Evolutionary conservation across 108 stramenopile species (phyloP), one percentile per base, ranked within the genome.

Genomic region (Cyclostephanos invisitatus): DNA sequence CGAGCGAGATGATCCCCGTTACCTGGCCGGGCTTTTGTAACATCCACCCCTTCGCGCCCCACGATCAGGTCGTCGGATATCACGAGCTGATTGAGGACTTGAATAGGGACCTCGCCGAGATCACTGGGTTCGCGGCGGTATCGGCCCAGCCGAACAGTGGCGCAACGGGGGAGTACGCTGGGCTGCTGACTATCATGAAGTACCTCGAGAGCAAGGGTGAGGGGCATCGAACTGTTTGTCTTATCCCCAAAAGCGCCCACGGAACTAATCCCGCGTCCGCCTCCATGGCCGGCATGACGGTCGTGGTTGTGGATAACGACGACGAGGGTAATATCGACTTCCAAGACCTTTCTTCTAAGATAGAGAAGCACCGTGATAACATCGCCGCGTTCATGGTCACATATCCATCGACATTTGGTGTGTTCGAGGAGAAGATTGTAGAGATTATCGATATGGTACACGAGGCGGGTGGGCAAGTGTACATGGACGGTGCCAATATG

Each of bases 401-500:
- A 8, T 99, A 99, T 85, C 97, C 98, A 20, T 97, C 96, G 14
- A 99, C 98, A 1, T 99, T 97, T 78, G 98, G 98, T 70, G 97
- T 97, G 42, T 99, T 97, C 74, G 98, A 99, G 80, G 97, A 97
- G 61, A 86, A 87, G 28, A 95, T 99, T 77, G 85, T 89, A 17
- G 96, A 98, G 54, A 93, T 98, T 38, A 85, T 87, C 65, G 89
- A 88, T 48, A 81, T 79, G 49, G 86, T 97, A 40, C 98, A 99
- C 72, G 87, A 90, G 24, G 87, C 94, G 20, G 98, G 98, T 24
- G 98, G 98, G 21, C 96, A 97, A 63, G 97, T 98, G 29, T 99
- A 98, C 95, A 98, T 98, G 97, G 98, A 99, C 72, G 99, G 99
- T 57, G 99, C 99, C 60, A 99, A 99, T 88, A 97, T 99, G 97